A percentile compares a stretch with the other conserved stretches of the same genome.
Conservation (phyloP, 1,284 basidiomycete species). For the Erythrobasidium hasegawianum region DNA sequence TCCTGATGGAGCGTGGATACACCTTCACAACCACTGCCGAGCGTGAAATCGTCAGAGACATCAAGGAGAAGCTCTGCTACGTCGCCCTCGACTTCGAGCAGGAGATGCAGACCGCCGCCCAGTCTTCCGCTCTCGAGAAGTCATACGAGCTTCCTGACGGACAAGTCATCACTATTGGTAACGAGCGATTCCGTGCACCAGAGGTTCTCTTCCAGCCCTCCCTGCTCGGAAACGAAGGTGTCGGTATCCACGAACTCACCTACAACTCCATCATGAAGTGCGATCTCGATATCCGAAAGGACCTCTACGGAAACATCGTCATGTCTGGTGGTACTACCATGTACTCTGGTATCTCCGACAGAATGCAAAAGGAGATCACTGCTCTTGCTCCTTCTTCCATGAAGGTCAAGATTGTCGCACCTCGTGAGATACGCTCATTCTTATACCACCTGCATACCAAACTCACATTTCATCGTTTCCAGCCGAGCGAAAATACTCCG, state of each 20-base stretch:
- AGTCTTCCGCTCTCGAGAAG: conserved; percentile 89
- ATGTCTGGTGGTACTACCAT: conserved; percentile 95
- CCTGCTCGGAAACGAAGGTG: conserved; percentile 85
- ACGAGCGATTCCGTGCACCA: conserved; percentile 94
- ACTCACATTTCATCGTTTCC: neutral
- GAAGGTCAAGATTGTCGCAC: conserved; percentile 65
- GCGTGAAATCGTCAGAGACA: conserved; percentile 78
- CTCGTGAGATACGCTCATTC: too few relatives aligned
- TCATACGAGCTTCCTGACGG: conserved; percentile 94
- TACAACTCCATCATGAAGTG: conserved; percentile 81
- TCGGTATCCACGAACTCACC: conserved; percentile 93
- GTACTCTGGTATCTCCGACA: conserved; percentile 94
- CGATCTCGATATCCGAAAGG: conserved; percentile 66
- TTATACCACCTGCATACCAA: too few relatives aligned
- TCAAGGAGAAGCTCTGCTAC: conserved; percentile 98
- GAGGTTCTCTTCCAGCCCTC: conserved; percentile 97
- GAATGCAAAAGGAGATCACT: conserved; percentile 97
- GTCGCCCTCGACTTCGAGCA: conserved; percentile 96
- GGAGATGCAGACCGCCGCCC: conserved; percentile 87
- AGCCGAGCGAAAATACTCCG: conserved; percentile 61
- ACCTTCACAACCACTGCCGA: conserved; percentile 67
- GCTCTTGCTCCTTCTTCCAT: conserved; percentile 71
- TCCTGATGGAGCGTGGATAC: conserved; percentile 90
- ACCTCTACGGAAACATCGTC: conserved; percentile 89
- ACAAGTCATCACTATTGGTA: conserved; percentile 93